phyloP scores from a whole-genome alignment of 2,329 filamentous ascomycete genomes.

The Metarhizium humberi region DNA sequence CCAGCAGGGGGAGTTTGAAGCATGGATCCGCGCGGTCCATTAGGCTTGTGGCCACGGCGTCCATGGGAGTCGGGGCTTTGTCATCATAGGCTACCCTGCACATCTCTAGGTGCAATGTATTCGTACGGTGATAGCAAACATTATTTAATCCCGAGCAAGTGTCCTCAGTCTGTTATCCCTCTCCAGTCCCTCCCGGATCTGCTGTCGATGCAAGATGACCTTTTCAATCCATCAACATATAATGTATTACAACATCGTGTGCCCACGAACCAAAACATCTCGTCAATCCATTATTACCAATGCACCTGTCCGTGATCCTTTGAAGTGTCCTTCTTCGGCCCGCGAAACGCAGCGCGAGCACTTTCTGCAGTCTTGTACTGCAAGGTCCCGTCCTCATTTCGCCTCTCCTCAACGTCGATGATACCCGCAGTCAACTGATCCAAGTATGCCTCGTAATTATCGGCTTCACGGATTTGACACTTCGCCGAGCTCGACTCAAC shows the following conservation, averaged over 20 bases:
- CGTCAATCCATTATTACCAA: not conserved
- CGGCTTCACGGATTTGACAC: slow-evolving; percentile 33
- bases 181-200: too few species aligned
- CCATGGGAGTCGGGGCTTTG: not conserved
- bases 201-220: too few species aligned
- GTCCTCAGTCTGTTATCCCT: too few species aligned
- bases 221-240: too few species aligned
- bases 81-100: not conserved
- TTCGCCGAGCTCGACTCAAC: slow-evolving; percentile 32
- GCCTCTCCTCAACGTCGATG: slow-evolving; percentile 13
- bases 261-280: not conserved
- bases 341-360: slow-evolving; percentile 1
- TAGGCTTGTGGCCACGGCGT: too few species aligned
- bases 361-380: slow-evolving; percentile 15
- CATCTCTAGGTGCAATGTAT: too few species aligned
- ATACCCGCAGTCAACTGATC: slow-evolving; percentile 24
- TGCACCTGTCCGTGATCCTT: not conserved
- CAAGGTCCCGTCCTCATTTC: slow-evolving; percentile 17
- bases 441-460: slow-evolving; percentile 23
- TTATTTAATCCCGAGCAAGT: too few species aligned
- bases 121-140: too few species aligned
- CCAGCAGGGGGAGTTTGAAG: not conserved
- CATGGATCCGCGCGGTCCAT: too few species aligned
- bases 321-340: not conserved
- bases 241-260: too few species aligned